phyloP scores from a whole-genome alignment of 139 green algal species.

The Marvania coccoides region DNA sequence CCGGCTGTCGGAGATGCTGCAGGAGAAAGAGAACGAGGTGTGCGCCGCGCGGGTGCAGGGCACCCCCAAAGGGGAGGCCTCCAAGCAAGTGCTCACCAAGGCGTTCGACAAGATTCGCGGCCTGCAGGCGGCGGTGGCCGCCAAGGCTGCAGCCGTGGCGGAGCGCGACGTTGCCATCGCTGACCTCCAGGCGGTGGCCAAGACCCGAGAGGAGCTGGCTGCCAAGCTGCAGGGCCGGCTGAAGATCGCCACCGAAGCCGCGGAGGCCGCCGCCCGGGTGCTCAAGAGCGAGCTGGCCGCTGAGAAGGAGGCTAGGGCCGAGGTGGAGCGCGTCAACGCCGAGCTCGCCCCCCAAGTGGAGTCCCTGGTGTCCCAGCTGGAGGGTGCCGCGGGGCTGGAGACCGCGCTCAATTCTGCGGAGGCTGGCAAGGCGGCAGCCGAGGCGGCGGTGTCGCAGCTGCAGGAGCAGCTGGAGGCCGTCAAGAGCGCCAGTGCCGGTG shows the following conservation, averaged over 20 bases:
- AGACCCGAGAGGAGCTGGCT: background rate
- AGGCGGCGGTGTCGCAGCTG: background rate
- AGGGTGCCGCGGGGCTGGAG: background rate
- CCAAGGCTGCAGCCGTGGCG: conserved; percentile 9
- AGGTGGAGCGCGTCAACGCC: background rate
- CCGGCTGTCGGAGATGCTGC: background rate
- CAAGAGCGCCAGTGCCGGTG: background rate
- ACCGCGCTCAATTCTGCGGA: background rate
- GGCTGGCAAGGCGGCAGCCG: background rate
- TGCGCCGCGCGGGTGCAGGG: background rate
- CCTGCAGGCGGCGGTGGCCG: background rate
- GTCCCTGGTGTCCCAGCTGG: background rate
- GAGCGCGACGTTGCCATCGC: background rate
- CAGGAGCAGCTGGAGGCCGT: background rate
- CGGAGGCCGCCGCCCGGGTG: background rate
- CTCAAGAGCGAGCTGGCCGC: conserved; percentile 1
- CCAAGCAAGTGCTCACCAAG: conserved; percentile 12
- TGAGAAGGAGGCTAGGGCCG: background rate
- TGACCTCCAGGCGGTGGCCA: background rate
- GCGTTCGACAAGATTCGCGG: conserved; percentile 16
- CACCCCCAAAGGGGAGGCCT: conserved; percentile 9
- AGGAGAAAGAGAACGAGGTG: conserved; percentile 3
- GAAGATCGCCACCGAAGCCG: background rate
- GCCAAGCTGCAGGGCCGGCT: conserved; percentile 3
- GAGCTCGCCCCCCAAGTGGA: background rate